Base-by-base conservation (phyloP, 2,329 filamentous ascomycete genomes). In the Sclerotinia subarctica region DNA sequence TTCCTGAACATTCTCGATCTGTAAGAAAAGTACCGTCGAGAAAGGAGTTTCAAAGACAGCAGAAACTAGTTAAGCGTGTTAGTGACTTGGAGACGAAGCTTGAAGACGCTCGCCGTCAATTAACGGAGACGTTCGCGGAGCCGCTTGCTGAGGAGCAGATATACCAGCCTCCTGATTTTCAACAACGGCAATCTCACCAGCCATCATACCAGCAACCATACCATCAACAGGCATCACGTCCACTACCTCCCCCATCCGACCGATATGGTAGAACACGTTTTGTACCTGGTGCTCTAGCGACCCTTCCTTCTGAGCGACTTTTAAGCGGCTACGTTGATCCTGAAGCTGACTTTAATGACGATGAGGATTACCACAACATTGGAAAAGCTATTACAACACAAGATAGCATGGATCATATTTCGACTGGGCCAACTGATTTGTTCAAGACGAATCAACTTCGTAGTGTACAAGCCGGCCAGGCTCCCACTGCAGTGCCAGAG, bases 81-180 rank as follows among this genome's bases (percentile, higher is more conserved):
- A 87, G 85, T 71, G 82, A 88, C 71, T 80, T 89, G 17, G 86
- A 89, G 72, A 76, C 79, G 17, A 87, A 88, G 74, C 80, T 89
- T 42, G 79, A 84, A 21, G 80, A 81, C 47, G 85, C 85, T 11
- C 81, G 85, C 46, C 81, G 80, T 60, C 83, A 89, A 75, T 80
- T 89, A 32, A 79, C 81, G 44, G 78, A 82, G 6, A 79, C 83
- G 51, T 77, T 85, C 21, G 78, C 78, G 15, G 80, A 83, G 49
- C 71, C 73, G 5, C 59, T 59, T 21, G 72, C 72, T 75, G 69
- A 76, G 74, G 46, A 71, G 58, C 64, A 69, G 70, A 53, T 72
- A 69, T 21, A 72, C 70, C 54, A 68, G 66, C 42, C 57, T 4
- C 42, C 46, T 19, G 59, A 63, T 17, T 54, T 51, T 21, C 57